Conservation (phyloP, 2,329 filamentous ascomycete genomes). For the Akanthomyces muscarius region DNA sequence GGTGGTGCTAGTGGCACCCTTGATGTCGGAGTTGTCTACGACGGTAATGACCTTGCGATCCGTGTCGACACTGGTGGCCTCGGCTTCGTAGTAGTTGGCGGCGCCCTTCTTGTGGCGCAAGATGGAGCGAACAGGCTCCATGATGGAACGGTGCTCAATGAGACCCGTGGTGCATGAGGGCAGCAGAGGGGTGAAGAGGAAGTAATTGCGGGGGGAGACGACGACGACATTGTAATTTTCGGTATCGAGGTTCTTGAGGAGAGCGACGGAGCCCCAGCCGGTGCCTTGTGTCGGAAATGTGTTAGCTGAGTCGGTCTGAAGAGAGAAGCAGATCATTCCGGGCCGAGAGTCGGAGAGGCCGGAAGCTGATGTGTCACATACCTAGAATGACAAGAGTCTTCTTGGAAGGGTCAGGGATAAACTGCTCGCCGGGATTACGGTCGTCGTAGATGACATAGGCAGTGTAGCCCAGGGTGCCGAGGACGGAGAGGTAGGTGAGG, state of each 20-base stretch:
- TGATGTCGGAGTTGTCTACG: constrained; percentile 88
- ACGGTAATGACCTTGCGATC: constrained; percentile 85
- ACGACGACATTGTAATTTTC: constrained; percentile 99
- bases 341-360: constrained; percentile 17
- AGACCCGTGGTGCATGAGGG: constrained; percentile 96
- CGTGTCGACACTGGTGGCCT: constrained; percentile 91
- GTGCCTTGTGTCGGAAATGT: constrained; percentile 58
- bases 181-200: constrained; percentile 96
- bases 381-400: constrained; percentile 96
- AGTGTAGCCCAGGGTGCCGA: constrained; percentile 67
- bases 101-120: constrained; percentile 89
- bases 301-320: not conserved
- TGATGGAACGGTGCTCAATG: constrained; percentile 98
- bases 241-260: constrained; percentile 97
- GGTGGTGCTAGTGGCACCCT: constrained; percentile 74
- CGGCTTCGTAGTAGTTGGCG: constrained; percentile 97
- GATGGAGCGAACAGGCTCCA: constrained; percentile 97
- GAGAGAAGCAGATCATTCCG: not conserved
- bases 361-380: constrained; percentile 41
- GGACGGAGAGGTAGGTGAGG: constrained; percentile 68
- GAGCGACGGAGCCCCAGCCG: constrained; percentile 91
- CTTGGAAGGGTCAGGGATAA: constrained; percentile 76
- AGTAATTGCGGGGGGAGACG: constrained; percentile 98
- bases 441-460: constrained; percentile 79
- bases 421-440: constrained; percentile 77